Evolutionary conservation across 2,329 filamentous ascomycete genomes (phyloP), one percentile per base, ranked within the genome.

Genomic region (Pseudocercospora vitis): DNA sequence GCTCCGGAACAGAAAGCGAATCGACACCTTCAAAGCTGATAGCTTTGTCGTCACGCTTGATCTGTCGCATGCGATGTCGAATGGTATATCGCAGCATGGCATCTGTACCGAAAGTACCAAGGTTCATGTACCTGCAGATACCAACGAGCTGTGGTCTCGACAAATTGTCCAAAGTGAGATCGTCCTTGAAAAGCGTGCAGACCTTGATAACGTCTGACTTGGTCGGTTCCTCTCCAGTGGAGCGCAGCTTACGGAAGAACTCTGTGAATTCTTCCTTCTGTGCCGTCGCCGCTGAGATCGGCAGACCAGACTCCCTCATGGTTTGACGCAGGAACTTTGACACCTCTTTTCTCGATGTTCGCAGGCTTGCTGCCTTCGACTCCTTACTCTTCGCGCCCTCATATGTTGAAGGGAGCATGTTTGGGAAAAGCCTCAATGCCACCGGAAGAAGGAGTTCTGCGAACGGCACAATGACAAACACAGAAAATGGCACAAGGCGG

Each of bases 141-240:
- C 88, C 95, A 24, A 99, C 92, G 48, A 99, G 79, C 74, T 99
- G 94, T 12, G 94, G 94, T 59, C 94, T 83, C 14, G 91, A 96
- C 61, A 99, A 77, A 75, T 99, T 99, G 83, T 99, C 94, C 26
- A 99, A 81, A 0, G 94, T 99, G 66, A 99, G 71, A 72, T 99
- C 94, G 70, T 99, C 94, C 73, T 94, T 95, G 83, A 99, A 99
- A 61, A 95, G 88, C 80, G 96, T 95, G 84, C 94, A 97, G 59
- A 99, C 92, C 75, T 94, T 96, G 79, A 99, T 95, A 59, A 99
- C 90, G 69, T 99, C 94, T 62, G 91, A 82, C 50, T 85, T 82
- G 3, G 89, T 94, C 1, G 94, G 94, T 40, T 87, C 81, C 76
- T 97, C 92, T 60, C 92, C 94, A 1, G 92, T 96, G 14, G 89